phyloP scores from a whole-genome alignment of 495 filamentous ascomycete species.

The Trichodelitschia bisporula region DNA sequence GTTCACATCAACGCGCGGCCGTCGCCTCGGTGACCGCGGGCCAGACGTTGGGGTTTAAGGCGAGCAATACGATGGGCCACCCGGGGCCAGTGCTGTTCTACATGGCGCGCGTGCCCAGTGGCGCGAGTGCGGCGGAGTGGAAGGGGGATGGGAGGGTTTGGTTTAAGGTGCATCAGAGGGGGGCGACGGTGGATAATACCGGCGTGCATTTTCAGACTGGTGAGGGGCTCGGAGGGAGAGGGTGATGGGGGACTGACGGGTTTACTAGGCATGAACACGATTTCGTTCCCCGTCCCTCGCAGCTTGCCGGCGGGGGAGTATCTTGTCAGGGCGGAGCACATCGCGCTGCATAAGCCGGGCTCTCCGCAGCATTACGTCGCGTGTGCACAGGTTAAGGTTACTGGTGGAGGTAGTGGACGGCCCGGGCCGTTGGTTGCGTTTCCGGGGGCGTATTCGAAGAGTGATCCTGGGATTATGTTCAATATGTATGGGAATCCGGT shows the following conservation, averaged over 20 bases:
- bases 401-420: slow-evolving; percentile 6
- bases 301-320: slow-evolving; percentile 34
- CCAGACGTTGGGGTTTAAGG: slow-evolving; percentile 20
- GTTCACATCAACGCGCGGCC: slow-evolving; percentile 15
- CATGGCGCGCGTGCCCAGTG: slow-evolving; percentile 7
- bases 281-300: no score
- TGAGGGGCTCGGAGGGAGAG: no score
- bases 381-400: slow-evolving; percentile 11
- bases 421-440: slow-evolving; percentile 7
- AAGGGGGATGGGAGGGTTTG: slow-evolving; percentile 21
- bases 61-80: slow-evolving; percentile 17
- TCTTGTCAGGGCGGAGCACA: slow-evolving; percentile 32
- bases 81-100: slow-evolving; percentile 9
- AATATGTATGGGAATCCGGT: slow-evolving; percentile 1
- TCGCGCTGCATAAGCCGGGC: slow-evolving; percentile 23
- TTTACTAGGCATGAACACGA: no score
- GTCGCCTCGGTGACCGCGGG: slow-evolving; percentile 19
- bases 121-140: slow-evolving; percentile 6
- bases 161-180: slow-evolving; percentile 27
- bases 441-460: slow-evolving; percentile 6
- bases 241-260: no score
- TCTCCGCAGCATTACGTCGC: slow-evolving; percentile 11
- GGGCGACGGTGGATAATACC: slow-evolving; percentile 15
- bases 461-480: slow-evolving; percentile 5
- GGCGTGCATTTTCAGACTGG: no score